Base-by-base conservation (phyloP, 805 yeast species). In the Saccharomycopsis sp. region DNA sequence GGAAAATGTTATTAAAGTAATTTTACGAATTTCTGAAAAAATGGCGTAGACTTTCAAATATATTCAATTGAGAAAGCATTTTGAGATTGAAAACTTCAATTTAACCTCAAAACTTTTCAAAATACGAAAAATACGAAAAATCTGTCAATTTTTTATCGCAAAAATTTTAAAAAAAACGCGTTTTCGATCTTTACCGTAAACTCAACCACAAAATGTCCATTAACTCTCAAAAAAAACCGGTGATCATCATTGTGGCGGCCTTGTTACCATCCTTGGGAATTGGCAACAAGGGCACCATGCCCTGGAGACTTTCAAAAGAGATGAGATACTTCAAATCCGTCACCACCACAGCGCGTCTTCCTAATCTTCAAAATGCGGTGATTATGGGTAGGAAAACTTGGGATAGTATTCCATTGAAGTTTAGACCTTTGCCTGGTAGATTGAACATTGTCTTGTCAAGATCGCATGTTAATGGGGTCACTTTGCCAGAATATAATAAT, bases 301-400 rank as follows among this genome's bases (percentile, higher is more conserved):
- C 98, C 3, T 92, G 98, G 98, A 67, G 79, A 36, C 66, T 92
- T 21, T 68, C 75, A 41, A 68, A 78, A 38, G 98, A 92, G 57
- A 84, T 92, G 81, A 74, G 76, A 54, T 92, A 77, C 55, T 92
- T 92, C 64, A 70, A 73, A 46, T 72, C 74, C 43, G 79, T 85
- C 13, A 92, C 98, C 0, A 29, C 14, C 41, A 47, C 2, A 56
- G 55, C 3, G 58, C 62, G 18, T 34, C 34, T 5, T 55, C 52
- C 19, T 6, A 15, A 5, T 56, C 61, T n/a, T 1, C 61, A 59
- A 45, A 85, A 86, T 55, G 94, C 84, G 0, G 97, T 92, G 12
- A 69, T 92, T 3, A 92, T 92, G 98, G 98, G 98, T 12, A 70
- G 96, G 44, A 82, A 78, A 54, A 89, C 97, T 2, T 92, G 96